Evolutionary conservation across 2,329 filamentous ascomycete genomes (phyloP).

Genomic region (Aspergillus melleus): DNA sequence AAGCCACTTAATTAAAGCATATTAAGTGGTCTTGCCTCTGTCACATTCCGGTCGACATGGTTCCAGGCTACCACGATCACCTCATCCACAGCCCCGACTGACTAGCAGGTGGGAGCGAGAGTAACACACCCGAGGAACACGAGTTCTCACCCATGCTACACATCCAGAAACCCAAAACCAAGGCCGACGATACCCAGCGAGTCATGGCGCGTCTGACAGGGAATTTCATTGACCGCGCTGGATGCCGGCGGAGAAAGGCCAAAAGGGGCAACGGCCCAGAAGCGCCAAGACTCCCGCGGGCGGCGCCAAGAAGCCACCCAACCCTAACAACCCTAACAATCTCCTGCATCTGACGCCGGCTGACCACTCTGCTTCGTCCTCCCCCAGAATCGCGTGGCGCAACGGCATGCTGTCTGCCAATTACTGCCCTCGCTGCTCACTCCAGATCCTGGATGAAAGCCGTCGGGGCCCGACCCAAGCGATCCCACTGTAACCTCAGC

Average conservation of each 20-base stretch:
- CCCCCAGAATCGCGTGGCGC: slow-evolving; percentile 8
- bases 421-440: not conserved
- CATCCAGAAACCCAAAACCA: not conserved
- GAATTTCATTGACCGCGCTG: not conserved
- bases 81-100: not conserved
- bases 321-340: slow-evolving; percentile 2
- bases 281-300: slow-evolving; percentile 5
- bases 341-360: not conserved
- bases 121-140: not conserved
- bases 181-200: not conserved
- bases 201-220: not conserved
- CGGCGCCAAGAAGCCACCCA: not conserved
- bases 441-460: not conserved
- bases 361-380: not conserved
- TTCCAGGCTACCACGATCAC: not conserved
- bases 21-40: not conserved
- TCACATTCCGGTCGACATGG: not conserved
- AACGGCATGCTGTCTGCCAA: not conserved
- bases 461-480: slow-evolving; percentile 11
- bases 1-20: not conserved
- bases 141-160: not conserved
- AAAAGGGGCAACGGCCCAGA: slow-evolving; percentile 4
- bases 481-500: slow-evolving; percentile 15
- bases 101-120: not conserved
- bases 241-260: slow-evolving; percentile 1